Evolutionary conservation across 1,284 basidiomycete species (phyloP).

Genomic region (Irpex rosettiformis): DNA sequence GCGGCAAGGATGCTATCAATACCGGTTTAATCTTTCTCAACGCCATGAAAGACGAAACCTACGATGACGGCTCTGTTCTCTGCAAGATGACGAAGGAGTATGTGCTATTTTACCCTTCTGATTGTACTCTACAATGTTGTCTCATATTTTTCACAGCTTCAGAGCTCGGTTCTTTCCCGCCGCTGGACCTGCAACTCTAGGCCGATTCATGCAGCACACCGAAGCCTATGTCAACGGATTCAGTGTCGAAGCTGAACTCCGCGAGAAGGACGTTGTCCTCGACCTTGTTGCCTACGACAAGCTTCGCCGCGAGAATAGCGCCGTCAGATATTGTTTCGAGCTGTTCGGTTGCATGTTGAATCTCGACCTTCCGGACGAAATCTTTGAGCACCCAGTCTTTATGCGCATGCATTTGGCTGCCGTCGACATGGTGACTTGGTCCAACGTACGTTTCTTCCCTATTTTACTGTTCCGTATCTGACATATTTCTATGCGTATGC

Average conservation of each 20-base stretch:
- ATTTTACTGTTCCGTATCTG: constrained; percentile 2
- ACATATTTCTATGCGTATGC: constrained; percentile 4
- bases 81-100: constrained; percentile 62
- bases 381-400: constrained; percentile 54
- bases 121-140: constrained; percentile 1
- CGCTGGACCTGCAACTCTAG: constrained; percentile 39
- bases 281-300: constrained; percentile 47
- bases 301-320: constrained; percentile 65
- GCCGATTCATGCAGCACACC: constrained; percentile 52
- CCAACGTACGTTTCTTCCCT: constrained; percentile 47
- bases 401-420: constrained; percentile 54
- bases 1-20: constrained; percentile 47
- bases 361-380: constrained; percentile 58
- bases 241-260: constrained; percentile 54
- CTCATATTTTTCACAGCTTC: constrained; percentile 50
- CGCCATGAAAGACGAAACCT: constrained; percentile 48
- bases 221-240: constrained; percentile 57
- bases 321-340: constrained; percentile 59
- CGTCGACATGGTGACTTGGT: constrained; percentile 66
- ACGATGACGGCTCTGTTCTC: constrained; percentile 50
- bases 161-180: constrained; percentile 42
- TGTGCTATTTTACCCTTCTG: constrained; percentile 19
- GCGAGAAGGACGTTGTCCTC: constrained; percentile 52
- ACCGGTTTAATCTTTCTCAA: constrained; percentile 53
- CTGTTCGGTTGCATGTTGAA: constrained; percentile 59